Evolutionary conservation across 352 stramenopile species (phyloP), one percentile per base, ranked within the genome.

Genomic region (Globisporangium barbulae): DNA sequence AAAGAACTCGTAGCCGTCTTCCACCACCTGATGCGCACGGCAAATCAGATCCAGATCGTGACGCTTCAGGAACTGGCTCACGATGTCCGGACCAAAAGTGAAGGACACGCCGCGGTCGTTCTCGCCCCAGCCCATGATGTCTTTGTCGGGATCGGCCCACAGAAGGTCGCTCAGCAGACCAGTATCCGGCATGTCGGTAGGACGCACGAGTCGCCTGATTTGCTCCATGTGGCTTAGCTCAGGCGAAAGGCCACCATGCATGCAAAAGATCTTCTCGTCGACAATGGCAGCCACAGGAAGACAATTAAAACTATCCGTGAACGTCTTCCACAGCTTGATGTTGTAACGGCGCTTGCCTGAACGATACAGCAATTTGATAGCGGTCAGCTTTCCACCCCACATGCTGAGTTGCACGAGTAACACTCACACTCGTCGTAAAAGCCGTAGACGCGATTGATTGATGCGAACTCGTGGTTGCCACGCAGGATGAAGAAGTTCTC

Each of bases 1-100:
- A 72, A 99, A 99, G 78, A 99, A 99, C 78, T 99, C 98, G 81
- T 99, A 99, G 37, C 98, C 98, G 72, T 99, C 98, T 73, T 99
- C 96, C 85, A 91, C 83, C 31, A 97, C 78, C 54, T 98, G 93
- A 75, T 99, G 96, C 17, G 96, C 96, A 65, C 97, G 83, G 65
- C 96, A 99, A 74, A 99, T 99, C 56, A 99, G 85, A 73, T 99
- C 97, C 39, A 99, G 79, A 71, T 99, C 97, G 65, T 99, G 97
- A 64, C 97, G 91, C 67, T 98, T 89, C 30, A 99, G 81, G 75
- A 99, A 99, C 69, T 99, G 91, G 39, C 88, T 89, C 5, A 99
- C 97, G 68, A 99, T 98, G 74, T 99, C 97, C 63, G 98, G 94
- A 21, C 97, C 97, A 75, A 99, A 99, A 12, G 97, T 99, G 79